These are phyloP conservation scores for Thermomucor indicae-seudaticae DNA, from an alignment of 371 early-diverging fungal genomes.

Conservation along the genomic window DNA sequence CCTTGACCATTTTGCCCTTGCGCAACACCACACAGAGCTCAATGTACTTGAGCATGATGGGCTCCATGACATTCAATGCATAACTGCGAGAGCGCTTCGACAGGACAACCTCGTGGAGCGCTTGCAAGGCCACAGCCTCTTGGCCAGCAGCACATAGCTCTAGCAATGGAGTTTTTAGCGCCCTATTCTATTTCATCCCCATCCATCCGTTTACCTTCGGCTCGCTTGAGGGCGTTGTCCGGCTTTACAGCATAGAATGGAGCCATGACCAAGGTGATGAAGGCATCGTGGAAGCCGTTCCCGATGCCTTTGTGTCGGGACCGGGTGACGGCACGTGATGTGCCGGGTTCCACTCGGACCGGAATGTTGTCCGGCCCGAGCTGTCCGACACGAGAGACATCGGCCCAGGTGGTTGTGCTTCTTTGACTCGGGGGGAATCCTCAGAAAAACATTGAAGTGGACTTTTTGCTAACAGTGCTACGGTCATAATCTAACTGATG, in stretches of 20 bases:
- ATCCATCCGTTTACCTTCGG: slow-evolving; percentile 32
- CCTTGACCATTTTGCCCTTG: slow-evolving; percentile 91
- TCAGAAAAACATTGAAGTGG: too few relatives aligned
- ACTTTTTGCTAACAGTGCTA: too few relatives aligned
- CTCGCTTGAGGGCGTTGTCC: slow-evolving; percentile 47
- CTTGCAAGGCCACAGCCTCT: slow-evolving; percentile 79
- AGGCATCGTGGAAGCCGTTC: too few relatives aligned
- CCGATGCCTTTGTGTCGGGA: too few relatives aligned
- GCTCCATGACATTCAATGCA: slow-evolving; percentile 79
- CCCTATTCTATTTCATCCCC: not conserved
- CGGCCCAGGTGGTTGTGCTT: too few relatives aligned
- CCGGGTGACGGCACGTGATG: too few relatives aligned
- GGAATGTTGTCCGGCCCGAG: too few relatives aligned
- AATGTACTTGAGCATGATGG: slow-evolving; percentile 89
- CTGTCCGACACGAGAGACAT: too few relatives aligned
- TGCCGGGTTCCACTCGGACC: too few relatives aligned
- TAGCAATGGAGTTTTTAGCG: slow-evolving; percentile 22
- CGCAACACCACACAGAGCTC: slow-evolving; percentile 87
- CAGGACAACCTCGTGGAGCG: slow-evolving; percentile 87
- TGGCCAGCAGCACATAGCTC: slow-evolving; percentile 92
- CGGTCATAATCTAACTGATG: too few relatives aligned
- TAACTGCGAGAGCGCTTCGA: slow-evolving; percentile 84
- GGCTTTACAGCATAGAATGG: slow-evolving; percentile 48
- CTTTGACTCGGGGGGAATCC: too few relatives aligned
- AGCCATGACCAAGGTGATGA: slow-evolving; percentile 27